Conservation (phyloP, 352 stramenopile species). For the Pythium monospermum region DNA sequence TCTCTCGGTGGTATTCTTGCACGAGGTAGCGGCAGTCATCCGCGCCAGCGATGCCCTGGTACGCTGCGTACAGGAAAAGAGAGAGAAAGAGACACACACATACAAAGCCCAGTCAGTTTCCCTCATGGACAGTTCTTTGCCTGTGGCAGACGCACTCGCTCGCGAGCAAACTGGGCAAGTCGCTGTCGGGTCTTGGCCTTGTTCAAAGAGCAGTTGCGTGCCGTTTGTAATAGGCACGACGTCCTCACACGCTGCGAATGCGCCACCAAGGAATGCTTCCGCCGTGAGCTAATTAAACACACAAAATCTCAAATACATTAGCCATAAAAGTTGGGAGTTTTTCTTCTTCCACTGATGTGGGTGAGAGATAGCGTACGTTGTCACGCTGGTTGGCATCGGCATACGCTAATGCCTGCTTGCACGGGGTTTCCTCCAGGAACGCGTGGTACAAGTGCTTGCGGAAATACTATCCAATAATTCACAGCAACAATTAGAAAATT, state of each 20-base stretch:
- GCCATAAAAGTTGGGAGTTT: too few relatives aligned
- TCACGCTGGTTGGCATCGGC: slow-evolving; percentile 71
- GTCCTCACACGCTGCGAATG: slow-evolving; percentile 50
- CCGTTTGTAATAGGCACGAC: slow-evolving; percentile 50
- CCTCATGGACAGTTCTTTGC: too few relatives aligned
- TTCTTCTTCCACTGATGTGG: too few relatives aligned
- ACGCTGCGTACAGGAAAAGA: slow-evolving; percentile 26
- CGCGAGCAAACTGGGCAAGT: slow-evolving; percentile 63
- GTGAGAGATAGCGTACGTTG: too few relatives aligned
- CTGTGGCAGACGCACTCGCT: slow-evolving; percentile 43
- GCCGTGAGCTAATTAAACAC: slow-evolving; percentile 43
- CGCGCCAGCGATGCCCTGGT: slow-evolving; percentile 61
- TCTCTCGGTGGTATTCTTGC: slow-evolving; percentile 47
- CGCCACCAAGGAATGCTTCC: slow-evolving; percentile 46
- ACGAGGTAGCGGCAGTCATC: slow-evolving; percentile 54
- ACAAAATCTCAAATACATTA: background rate
- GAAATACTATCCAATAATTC: slow-evolving; percentile 50
- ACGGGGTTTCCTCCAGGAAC: slow-evolving; percentile 48
- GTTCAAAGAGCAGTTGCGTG: slow-evolving; percentile 64
- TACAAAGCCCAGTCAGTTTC: too few relatives aligned
- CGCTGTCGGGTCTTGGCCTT: slow-evolving; percentile 62
- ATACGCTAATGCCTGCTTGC: slow-evolving; percentile 58
- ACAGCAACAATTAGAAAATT: too few relatives aligned
- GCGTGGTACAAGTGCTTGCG: slow-evolving; percentile 53
- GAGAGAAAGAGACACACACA: too few relatives aligned